phyloP scores from a whole-genome alignment of 352 stramenopile genomes.

The Albugo laibachii region DNA sequence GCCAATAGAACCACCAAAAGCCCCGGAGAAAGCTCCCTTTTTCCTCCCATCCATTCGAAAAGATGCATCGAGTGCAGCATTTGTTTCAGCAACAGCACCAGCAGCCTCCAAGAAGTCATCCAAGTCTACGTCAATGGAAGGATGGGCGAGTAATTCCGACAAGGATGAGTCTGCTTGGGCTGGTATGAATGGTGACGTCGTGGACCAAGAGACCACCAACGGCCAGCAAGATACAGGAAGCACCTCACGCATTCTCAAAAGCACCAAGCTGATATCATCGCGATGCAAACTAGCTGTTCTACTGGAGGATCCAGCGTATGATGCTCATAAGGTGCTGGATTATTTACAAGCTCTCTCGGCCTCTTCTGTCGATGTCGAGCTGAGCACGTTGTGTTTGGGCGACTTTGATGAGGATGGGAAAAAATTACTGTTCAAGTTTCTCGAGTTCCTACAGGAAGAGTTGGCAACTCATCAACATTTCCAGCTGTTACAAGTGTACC shows the following conservation, averaged over 20 bases:
- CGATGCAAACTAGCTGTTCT: constrained; percentile 49
- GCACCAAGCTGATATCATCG: constrained; percentile 37
- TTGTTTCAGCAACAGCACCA: constrained; percentile 27
- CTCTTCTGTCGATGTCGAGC: constrained; percentile 53
- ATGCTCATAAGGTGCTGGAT: constrained; percentile 11
- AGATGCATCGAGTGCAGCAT: constrained; percentile 57
- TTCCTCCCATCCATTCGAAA: constrained; percentile 85
- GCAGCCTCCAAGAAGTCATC: constrained; percentile 9
- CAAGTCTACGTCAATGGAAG: constrained; percentile 17
- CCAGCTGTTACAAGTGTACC: constrained; percentile 63
- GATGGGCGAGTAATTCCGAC: constrained; percentile 37
- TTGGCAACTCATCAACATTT: constrained; percentile 48
- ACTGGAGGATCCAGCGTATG: constrained; percentile 10
- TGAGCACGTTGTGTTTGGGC: constrained; percentile 71
- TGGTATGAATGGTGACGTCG: constrained; percentile 10
- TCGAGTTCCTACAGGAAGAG: constrained; percentile 39
- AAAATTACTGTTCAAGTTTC: constrained; percentile 31
- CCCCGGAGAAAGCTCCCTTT: constrained; percentile 87
- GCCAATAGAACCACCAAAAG: constrained; percentile 86
- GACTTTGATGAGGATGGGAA: constrained; percentile 63
- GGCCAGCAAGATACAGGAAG: constrained; percentile 10
- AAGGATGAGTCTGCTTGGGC: constrained; percentile 48
- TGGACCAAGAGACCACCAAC: constrained; percentile 10
- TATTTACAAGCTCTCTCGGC: constrained; percentile 64
- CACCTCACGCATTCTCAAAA: constrained; percentile 51